Evolutionary conservation across 2,329 filamentous ascomycete species (phyloP).

Genomic region (Penicillium brasilianum): DNA sequence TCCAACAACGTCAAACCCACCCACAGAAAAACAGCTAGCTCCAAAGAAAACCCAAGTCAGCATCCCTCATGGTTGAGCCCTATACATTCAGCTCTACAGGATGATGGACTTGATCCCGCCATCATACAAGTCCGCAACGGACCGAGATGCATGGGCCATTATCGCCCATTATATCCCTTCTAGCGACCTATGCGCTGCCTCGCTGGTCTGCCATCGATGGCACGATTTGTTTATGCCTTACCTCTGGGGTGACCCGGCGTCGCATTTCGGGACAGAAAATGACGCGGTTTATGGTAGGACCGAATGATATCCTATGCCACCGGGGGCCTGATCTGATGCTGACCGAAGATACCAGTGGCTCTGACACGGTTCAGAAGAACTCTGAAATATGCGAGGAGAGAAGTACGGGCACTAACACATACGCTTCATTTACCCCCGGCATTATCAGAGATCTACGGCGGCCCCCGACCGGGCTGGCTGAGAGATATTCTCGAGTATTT

Average conservation of each 20-base stretch:
- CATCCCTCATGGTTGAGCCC: background rate
- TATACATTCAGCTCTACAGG: background rate
- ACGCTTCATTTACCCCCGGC: constrained; percentile 66
- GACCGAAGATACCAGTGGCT: constrained; percentile 51
- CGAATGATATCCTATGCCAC: background rate
- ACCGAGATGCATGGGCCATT: constrained; percentile 60
- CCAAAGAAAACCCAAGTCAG: background rate
- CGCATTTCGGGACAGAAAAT: constrained; percentile 65
- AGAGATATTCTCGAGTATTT: constrained; percentile 63
- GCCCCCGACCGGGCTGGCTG: constrained; percentile 64
- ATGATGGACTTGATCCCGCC: constrained; percentile 63
- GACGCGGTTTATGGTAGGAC: constrained; percentile 61
- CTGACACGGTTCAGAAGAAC: constrained; percentile 64
- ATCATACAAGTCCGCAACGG: constrained; percentile 63
- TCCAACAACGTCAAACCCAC: background rate
- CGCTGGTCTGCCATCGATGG: constrained; percentile 63
- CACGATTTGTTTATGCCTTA: constrained; percentile 63
- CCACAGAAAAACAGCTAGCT: background rate
- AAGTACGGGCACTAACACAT: constrained; percentile 62
- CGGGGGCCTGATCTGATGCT: constrained; percentile 10
- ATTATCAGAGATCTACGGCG: constrained; percentile 64
- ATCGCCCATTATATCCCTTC: constrained; percentile 63
- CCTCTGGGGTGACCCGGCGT: constrained; percentile 67
- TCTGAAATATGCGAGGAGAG: constrained; percentile 58
- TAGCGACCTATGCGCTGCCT: constrained; percentile 60